phyloP scores from a whole-genome alignment of 768 basidiomycete genomes.

The Russula ochroleuca region DNA sequence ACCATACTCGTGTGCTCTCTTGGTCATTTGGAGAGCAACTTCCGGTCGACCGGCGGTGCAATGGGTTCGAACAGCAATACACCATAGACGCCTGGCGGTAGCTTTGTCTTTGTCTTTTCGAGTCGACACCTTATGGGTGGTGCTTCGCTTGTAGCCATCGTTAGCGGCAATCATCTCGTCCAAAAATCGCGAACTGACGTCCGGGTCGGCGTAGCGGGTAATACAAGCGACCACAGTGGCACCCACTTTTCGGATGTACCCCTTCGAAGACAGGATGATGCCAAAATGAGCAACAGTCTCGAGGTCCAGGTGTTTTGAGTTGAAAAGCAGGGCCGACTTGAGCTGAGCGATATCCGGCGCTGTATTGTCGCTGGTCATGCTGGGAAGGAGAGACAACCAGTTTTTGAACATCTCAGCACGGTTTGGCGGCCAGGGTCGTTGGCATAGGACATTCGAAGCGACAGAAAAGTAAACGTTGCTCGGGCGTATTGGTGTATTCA shows the following conservation, averaged over 20 bases:
- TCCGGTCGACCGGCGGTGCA: slow-evolving; percentile 38
- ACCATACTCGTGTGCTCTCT: slow-evolving; percentile 32
- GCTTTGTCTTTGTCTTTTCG: slow-evolving; percentile 9
- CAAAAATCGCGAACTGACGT: slow-evolving; percentile 40
- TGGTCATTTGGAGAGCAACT: slow-evolving; percentile 47
- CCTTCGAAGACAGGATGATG: slow-evolving; percentile 44
- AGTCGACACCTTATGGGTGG: not conserved
- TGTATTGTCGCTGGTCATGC: not conserved
- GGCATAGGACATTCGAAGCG: slow-evolving; percentile 36
- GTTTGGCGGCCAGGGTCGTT: slow-evolving; percentile 23
- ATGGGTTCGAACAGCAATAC: slow-evolving; percentile 42
- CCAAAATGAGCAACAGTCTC: slow-evolving; percentile 43
- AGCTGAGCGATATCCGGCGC: slow-evolving; percentile 31
- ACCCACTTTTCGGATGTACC: slow-evolving; percentile 33
- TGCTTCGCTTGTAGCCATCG: slow-evolving; percentile 27
- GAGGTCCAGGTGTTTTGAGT: slow-evolving; percentile 34
- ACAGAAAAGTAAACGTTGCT: slow-evolving; percentile 38
- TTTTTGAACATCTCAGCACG: slow-evolving; percentile 32
- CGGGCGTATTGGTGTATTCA: slow-evolving; percentile 38
- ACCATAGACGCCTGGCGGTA: slow-evolving; percentile 31
- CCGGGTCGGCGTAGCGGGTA: slow-evolving; percentile 41
- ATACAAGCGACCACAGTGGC: slow-evolving; percentile 37
- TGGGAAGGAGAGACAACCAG: slow-evolving; percentile 46
- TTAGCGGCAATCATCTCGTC: slow-evolving; percentile 32
- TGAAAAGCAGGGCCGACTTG: slow-evolving; percentile 36